Base-by-base conservation (phyloP, 1,139 yeast species). In the Kurtzmaniella quercitrusa region DNA sequence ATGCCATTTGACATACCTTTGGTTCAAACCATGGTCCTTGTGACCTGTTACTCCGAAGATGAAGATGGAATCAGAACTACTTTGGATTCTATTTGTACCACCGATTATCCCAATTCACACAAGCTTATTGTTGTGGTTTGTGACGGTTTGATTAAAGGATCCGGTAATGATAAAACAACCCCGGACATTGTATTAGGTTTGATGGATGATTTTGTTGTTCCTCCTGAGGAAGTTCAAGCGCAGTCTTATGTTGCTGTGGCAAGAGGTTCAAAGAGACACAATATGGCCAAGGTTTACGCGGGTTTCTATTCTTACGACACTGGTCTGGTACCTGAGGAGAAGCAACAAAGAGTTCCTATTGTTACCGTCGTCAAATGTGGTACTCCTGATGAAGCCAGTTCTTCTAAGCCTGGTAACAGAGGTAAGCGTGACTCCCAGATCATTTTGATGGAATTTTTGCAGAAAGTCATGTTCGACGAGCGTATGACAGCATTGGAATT, bases 391-490 rank as follows among this genome's bases (percentile, higher is more conserved):
- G 98, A 93, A 61, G 82, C 80, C 16, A 65, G 68, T 17, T 68
- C 83, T 5, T 74, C 94, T n/a, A 93, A 93, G 58, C 97, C 98
- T 11, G 98, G 98, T 55, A 93, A 93, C 63, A 82, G 98, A 71
- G 98, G 98, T 66, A 93, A 93, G 63, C 87, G 98, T 67, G 98
- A 93, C 64, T 88, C 97, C 19, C 98, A 93, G 64, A 84, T 93
- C 48, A 84, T 93, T 48, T 71, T 93, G 55, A 93, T 93, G 98
- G 81, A 93, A 1, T 91, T 91, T 64, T 73, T 93, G 56, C 97
- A 91, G 66, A 85, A 83, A 54, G 81, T 91, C 19, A 88, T 93
- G 63, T 93, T 91, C 63, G 95, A 93, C 61, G 98, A 93, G 65
- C 84, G 98, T 69, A 93, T 93, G 98, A 87, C 98, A 2, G 88